Percentiles rank a stretch among this genome's conserved stretches.
Evolutionary conservation across 495 filamentous ascomycete species (phyloP).

Genomic region (Thozetella sp.): DNA sequence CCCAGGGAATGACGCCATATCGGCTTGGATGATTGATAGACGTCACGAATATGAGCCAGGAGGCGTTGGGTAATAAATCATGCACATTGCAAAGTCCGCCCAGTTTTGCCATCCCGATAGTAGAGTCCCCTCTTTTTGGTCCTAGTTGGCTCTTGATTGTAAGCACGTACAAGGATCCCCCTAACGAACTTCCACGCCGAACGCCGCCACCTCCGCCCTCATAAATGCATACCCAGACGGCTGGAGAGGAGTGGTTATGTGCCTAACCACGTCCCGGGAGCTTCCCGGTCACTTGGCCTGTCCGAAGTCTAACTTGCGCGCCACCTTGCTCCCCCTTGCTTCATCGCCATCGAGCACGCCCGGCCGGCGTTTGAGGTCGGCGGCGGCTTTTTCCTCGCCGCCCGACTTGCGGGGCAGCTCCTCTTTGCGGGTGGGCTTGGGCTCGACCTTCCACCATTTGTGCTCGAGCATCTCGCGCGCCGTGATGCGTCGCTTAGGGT

Average conservation of each 20-base stretch:
- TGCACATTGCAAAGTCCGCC: too few relatives aligned
- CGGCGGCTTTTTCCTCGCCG: constrained; percentile 75
- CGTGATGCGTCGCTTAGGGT: constrained; percentile 80
- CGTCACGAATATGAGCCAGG: too few relatives aligned
- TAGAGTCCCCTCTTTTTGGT: constrained; percentile 1
- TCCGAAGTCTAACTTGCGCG: constrained; percentile 86
- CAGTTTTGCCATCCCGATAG: too few relatives aligned
- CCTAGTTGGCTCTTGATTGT: too few relatives aligned
- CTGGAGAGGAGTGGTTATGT: too few relatives aligned
- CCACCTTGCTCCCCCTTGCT: constrained; percentile 65
- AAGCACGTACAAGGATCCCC: too few relatives aligned
- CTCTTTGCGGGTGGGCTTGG: constrained; percentile 81
- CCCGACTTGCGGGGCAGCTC: constrained; percentile 70
- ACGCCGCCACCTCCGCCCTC: too few relatives aligned
- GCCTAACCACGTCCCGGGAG: neutral
- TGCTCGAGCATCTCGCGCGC: constrained; percentile 78
- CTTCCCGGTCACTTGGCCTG: constrained; percentile 42
- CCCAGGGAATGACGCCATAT: too few relatives aligned
- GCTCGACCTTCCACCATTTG: constrained; percentile 83
- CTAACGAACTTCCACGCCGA: too few relatives aligned
- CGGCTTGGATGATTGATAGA: too few relatives aligned
- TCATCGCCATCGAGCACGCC: constrained; percentile 68
- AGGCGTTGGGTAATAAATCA: too few relatives aligned
- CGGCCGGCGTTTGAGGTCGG: constrained; percentile 80
- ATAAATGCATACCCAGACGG: too few relatives aligned